Evolutionary conservation across 345 rosid genomes (phyloP).

Genomic region (Ceriops zippeliana): DNA sequence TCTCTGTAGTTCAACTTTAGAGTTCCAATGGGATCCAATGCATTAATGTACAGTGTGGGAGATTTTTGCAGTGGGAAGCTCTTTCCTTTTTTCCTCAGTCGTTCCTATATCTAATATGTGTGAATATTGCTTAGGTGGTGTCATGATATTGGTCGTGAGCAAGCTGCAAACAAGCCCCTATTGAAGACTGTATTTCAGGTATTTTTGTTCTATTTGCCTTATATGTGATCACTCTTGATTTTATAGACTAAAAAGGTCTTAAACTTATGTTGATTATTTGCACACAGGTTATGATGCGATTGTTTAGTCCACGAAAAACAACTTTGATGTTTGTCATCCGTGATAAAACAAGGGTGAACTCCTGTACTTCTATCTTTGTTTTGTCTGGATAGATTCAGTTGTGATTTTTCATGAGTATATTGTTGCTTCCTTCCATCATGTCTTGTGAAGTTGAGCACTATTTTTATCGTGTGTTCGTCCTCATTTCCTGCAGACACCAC

Average conservation of each 20-base stretch:
- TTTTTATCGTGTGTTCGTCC: conserved; percentile 19
- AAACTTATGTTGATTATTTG: conserved; percentile 23
- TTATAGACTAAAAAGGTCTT: conserved; percentile 7
- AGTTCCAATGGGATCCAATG: conserved; percentile 3
- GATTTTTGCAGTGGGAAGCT: too few relatives aligned
- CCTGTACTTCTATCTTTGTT: conserved; percentile 5
- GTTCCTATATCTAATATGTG: conserved; percentile 9
- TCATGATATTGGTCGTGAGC: conserved; percentile 99
- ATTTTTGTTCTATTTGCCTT: conserved; percentile 12
- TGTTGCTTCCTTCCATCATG: neutral
- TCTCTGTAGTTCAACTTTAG: neutral
- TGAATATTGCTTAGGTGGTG: conserved; percentile 76
- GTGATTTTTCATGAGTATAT: neutral
- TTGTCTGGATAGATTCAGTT: neutral
- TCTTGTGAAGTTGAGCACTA: neutral
- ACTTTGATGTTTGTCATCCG: conserved; percentile 97
- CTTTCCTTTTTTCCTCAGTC: neutral
- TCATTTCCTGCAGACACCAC: conserved; percentile 65
- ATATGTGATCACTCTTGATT: conserved; percentile 17
- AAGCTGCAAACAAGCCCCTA: conserved; percentile 99
- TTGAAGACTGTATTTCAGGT: conserved; percentile 99
- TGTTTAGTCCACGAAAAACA: conserved; percentile 98
- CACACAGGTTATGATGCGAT: conserved; percentile 94
- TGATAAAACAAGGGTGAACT: conserved; percentile 88
- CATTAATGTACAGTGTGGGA: neutral